phyloP scores from a whole-genome alignment of 2,329 filamentous ascomycete species.

The Ceratocystis alfenasii region DNA sequence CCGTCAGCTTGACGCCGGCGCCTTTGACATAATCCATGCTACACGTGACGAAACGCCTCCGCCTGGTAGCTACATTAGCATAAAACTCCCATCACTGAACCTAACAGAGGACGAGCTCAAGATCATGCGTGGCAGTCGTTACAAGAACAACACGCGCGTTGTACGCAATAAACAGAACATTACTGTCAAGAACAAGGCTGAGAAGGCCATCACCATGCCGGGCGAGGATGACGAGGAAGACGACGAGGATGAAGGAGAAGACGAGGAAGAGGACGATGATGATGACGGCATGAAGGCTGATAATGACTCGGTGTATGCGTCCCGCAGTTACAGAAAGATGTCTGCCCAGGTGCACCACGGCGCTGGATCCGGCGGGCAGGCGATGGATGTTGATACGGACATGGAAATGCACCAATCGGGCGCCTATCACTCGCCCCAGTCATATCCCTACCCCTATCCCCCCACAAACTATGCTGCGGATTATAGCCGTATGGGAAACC shows the following conservation, averaged over 20 bases:
- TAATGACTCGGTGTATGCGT: background rate
- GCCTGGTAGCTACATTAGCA: slow-evolving; percentile 29
- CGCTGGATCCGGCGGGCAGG: background rate
- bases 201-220: slow-evolving; percentile 12
- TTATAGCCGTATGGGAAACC: background rate
- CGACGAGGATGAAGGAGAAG: slow-evolving; percentile 18
- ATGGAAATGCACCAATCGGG: background rate
- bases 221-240: slow-evolving; percentile 21
- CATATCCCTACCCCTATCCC: background rate
- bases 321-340: background rate
- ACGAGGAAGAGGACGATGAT: slow-evolving; percentile 23
- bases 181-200: slow-evolving; percentile 23
- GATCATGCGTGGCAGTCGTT: slow-evolving; percentile 29
- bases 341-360: background rate
- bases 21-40: slow-evolving; percentile 35
- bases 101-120: slow-evolving; percentile 32
- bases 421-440: background rate
- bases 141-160: slow-evolving; percentile 24
- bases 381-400: slow-evolving; percentile 2
- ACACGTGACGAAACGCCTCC: slow-evolving; percentile 28
- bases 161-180: slow-evolving; percentile 25
- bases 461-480: background rate
- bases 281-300: slow-evolving; percentile 22
- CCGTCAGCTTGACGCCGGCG: slow-evolving; percentile 38
- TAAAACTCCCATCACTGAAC: slow-evolving; percentile 32